Base-by-base conservation (phyloP, 179 eudicot species). In the Beta macrorhiza region DNA sequence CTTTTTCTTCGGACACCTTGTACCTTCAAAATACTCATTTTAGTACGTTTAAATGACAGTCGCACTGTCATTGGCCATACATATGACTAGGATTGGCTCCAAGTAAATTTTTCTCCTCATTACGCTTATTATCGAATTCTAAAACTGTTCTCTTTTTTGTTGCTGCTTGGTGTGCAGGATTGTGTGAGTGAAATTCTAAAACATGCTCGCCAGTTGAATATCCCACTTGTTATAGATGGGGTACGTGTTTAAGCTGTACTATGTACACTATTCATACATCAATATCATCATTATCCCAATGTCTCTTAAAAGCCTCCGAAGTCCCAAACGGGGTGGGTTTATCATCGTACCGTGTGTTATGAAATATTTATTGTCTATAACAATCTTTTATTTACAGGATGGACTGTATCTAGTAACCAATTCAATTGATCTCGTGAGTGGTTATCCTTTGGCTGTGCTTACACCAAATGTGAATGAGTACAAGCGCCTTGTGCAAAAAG, bases 191-290 rank as follows among this genome's bases (percentile, higher is more conserved):
- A 88, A 79, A 91, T 97, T 74, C 85, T 97, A 85, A 97, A 90
- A 93, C 90, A 84, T 51, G 99, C 99, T 77, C 88, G 95, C 59
- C 80, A 87, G 62, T 82, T 90, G 78, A 91, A 89, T 80, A 85
- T 91, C 72, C 97, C 99, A 75, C 90, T 97, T 85, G 96, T 97
- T 84, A 89, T 97, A 79, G 99, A 97, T 67, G 99, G 97, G 92
- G 99, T 97, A 89, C 75, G 96, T 79, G 59, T 57, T 71, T n/a
- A 29, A 53, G 45, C 32, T 49, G 70, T 47, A 5, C 8, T 7
- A 42, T 70, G 42, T 64, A 64, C 77, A 14, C 77, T 25, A 25
- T 22, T 13, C 3, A 55, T 4, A 29, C 63, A 67, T 29, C 22
- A 58, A 58, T 16, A 58, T 14, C 22, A 58, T 3, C 17, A 14